Conservation (phyloP, 257 asterid species). For the Asclepias syriaca region DNA sequence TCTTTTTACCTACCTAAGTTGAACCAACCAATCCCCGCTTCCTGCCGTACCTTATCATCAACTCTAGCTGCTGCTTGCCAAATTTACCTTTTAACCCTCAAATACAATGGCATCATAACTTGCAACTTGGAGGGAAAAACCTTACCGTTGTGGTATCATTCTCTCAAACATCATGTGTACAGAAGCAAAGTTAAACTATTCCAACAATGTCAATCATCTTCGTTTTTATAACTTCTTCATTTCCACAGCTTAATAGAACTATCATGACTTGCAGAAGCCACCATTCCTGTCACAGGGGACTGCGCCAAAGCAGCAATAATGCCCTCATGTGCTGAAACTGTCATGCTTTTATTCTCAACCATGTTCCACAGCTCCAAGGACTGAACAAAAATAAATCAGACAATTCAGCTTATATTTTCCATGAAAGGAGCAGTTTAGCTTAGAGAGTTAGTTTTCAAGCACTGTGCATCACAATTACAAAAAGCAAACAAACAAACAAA, state of each 20-base stretch:
- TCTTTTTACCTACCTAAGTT: not conserved
- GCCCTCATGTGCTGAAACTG: slow-evolving; percentile 73
- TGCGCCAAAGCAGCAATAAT: slow-evolving; percentile 80
- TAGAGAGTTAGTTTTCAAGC: not conserved
- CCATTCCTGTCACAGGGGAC: slow-evolving; percentile 80
- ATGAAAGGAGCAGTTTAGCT: not conserved
- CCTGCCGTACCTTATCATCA: slow-evolving; percentile 2
- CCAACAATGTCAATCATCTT: not conserved
- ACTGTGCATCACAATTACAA: not conserved
- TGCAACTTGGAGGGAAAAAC: not conserved
- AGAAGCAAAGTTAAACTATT: not conserved
- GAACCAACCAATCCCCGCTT: not conserved
- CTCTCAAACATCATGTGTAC: not conserved
- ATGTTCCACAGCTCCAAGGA: slow-evolving; percentile 93
- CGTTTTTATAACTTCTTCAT: slow-evolving; percentile 20
- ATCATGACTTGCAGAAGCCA: slow-evolving; percentile 95
- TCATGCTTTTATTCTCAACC: slow-evolving; percentile 83
- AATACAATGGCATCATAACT: slow-evolving; percentile 1
- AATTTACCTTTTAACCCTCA: not conserved
- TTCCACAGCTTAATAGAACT: slow-evolving; percentile 91
- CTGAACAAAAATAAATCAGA: slow-evolving; percentile 28
- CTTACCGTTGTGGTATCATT: not conserved
- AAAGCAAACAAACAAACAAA: not conserved
- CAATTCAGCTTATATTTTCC: not conserved
- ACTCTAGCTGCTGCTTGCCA: slow-evolving; percentile 3